These are phyloP conservation scores for Colletotrichum lindemuthianum DNA, from an alignment of 2,329 filamentous ascomycete species.

Conservation along the genomic window DNA sequence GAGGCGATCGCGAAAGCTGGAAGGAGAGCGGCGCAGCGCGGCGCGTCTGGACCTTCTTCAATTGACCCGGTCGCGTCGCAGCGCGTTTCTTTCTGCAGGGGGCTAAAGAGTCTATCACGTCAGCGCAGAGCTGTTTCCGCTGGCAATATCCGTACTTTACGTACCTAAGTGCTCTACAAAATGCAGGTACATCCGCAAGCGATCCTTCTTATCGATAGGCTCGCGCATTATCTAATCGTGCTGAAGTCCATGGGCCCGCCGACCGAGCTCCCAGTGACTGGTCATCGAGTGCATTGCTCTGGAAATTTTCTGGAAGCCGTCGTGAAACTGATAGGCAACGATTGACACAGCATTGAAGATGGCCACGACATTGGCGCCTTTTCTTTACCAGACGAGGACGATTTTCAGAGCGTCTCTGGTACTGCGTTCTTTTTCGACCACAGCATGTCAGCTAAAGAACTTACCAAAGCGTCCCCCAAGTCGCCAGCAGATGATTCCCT, in stretches of 20 bases:
- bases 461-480: slow-evolving; percentile 27
- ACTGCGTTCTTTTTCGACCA: slow-evolving; percentile 35
- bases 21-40: slow-evolving; percentile 1
- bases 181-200: too few species aligned
- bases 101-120: slow-evolving; percentile 19
- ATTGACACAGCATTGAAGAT: slow-evolving; percentile 43
- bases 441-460: slow-evolving; percentile 28
- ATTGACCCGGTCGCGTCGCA: slow-evolving; percentile 36
- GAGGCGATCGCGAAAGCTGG: not conserved
- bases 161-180: not conserved
- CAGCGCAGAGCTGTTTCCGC: not conserved
- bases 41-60: slow-evolving; percentile 11
- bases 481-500: slow-evolving; percentile 56
- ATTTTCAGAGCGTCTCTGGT: slow-evolving; percentile 52
- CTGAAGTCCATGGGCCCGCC: too few species aligned
- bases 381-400: slow-evolving; percentile 78
- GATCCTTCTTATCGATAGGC: too few species aligned
- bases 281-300: not conserved
- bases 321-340: slow-evolving; percentile 5
- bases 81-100: slow-evolving; percentile 32
- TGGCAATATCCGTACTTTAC: too few species aligned
- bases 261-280: slow-evolving; percentile 16
- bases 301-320: slow-evolving; percentile 19
- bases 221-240: too few species aligned
- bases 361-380: slow-evolving; percentile 66